Conservation (phyloP, 805 yeast species). For the Yarrowia divulgata region DNA sequence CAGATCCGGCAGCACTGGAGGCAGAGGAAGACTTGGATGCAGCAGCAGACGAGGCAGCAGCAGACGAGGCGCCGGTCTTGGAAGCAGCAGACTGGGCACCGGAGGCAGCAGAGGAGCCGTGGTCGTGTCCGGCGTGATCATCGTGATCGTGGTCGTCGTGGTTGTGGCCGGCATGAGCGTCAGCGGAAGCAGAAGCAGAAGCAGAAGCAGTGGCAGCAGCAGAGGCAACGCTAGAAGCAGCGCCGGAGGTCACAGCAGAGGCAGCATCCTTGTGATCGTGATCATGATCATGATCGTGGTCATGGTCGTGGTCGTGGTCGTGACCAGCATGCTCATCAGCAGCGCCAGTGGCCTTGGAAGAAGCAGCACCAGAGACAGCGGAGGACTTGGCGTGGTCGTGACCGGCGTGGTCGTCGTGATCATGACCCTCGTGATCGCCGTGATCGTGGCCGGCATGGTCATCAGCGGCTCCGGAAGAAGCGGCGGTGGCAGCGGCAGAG, state of each 20-base stretch:
- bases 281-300: neutral
- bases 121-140: neutral
- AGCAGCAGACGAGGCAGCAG: neutral
- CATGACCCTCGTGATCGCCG: neutral
- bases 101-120: slow-evolving; percentile 9
- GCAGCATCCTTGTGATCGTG: too few species aligned
- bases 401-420: neutral
- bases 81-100: too few species aligned
- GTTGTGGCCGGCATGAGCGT: neutral
- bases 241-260: too few species aligned
- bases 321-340: neutral
- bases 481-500: slow-evolving; percentile 23
- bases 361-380: neutral
- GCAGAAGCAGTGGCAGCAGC: slow-evolving; percentile 20
- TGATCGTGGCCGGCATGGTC: neutral
- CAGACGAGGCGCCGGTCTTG: neutral
- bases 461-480: neutral
- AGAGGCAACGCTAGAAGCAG: slow-evolving; percentile 29
- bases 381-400: neutral
- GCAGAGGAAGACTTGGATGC: neutral
- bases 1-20: neutral
- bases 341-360: slow-evolving; percentile 28
- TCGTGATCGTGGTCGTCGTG: neutral
- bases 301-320: neutral
- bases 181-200: slow-evolving; percentile 10